Percentiles rank a stretch among this genome's conserved stretches.
These are phyloP conservation scores for Cryoendolithus antarcticus DNA, from an alignment of 2,329 filamentous ascomycete genomes.

Conservation along the genomic window DNA sequence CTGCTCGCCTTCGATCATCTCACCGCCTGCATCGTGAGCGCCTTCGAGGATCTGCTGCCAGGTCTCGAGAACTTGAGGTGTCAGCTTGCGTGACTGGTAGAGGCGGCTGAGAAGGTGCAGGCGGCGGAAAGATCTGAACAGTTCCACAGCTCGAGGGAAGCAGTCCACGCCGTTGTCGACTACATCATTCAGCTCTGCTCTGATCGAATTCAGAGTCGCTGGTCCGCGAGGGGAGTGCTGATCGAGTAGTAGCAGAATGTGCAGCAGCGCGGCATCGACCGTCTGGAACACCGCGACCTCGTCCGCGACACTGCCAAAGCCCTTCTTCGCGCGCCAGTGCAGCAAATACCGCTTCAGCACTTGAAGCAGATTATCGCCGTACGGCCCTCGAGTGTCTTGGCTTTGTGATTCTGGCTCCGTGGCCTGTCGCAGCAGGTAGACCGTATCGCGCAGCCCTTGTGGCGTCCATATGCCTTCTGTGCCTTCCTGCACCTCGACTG, in stretches of 20 bases:
- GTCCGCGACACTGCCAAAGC: constrained; percentile 85
- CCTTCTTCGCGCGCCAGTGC: constrained; percentile 87
- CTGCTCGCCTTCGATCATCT: constrained; percentile 66
- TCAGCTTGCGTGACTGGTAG: constrained; percentile 82
- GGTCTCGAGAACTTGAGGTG: constrained; percentile 70
- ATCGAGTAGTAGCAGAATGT: constrained; percentile 74
- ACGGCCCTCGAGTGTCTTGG: constrained; percentile 30
- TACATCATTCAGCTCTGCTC: constrained; percentile 70
- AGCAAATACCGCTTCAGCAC: constrained; percentile 63
- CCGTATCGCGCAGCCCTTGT: constrained; percentile 62
- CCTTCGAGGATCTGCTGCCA: constrained; percentile 87
- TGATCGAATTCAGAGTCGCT: constrained; percentile 49
- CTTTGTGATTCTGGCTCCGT: constrained; percentile 25
- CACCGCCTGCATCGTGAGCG: constrained; percentile 66
- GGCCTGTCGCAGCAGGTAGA: constrained; percentile 45
- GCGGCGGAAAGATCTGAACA: constrained; percentile 71
- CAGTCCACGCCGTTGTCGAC: constrained; percentile 88
- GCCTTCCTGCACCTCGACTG: constrained; percentile 71
- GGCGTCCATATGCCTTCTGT: constrained; percentile 81
- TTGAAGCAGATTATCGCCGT: constrained; percentile 52
- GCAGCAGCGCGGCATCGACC: constrained; percentile 75
- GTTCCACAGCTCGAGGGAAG: constrained; percentile 68
- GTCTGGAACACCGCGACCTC: constrained; percentile 79
- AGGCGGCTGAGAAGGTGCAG: constrained; percentile 87
- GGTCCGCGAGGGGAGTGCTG: constrained; percentile 49